A percentile compares a stretch with the other conserved stretches of the same genome.
These are phyloP conservation scores for Golubevia sp. DNA, from an alignment of 1,284 basidiomycete species.

Conservation along the genomic window DNA sequence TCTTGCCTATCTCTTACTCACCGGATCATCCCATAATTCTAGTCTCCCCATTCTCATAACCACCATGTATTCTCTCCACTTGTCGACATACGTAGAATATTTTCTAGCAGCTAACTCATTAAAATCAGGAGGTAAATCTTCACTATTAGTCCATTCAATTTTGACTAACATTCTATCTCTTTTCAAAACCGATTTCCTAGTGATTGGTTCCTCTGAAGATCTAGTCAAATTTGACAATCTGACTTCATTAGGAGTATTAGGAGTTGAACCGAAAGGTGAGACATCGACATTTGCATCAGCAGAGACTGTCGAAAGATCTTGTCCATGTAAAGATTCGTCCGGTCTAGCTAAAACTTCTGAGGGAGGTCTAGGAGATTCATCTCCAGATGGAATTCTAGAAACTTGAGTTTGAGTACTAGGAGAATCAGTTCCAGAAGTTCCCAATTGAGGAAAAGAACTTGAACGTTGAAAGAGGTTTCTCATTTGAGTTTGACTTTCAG, in stretches of 20 bases:
- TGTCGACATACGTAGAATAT: slow-evolving; percentile 69
- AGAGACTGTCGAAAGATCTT: neutral
- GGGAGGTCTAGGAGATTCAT: slow-evolving; percentile 31
- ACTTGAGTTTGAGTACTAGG: neutral
- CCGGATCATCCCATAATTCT: slow-evolving; percentile 80
- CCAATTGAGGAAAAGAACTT: neutral
- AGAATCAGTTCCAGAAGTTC: neutral
- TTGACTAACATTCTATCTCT: slow-evolving; percentile 83
- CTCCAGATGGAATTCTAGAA: slow-evolving; percentile 14
- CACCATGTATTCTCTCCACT: slow-evolving; percentile 78
- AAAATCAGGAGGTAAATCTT: slow-evolving; percentile 68
- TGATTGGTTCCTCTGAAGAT: slow-evolving; percentile 16
- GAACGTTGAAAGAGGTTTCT: neutral
- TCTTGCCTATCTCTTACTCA: slow-evolving; percentile 64
- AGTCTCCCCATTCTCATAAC: slow-evolving; percentile 74
- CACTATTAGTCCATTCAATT: slow-evolving; percentile 69
- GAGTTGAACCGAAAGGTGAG: neutral
- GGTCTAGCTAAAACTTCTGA: slow-evolving; percentile 41
- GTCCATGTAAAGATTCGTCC: neutral
- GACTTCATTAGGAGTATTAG: neutral
- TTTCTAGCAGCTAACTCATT: slow-evolving; percentile 70
- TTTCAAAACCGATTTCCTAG: slow-evolving; percentile 53
- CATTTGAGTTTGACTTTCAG: neutral
- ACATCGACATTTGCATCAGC: neutral
- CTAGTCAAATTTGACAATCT: neutral